phyloP scores from a whole-genome alignment of 495 filamentous ascomycete species.

The Aspergillus homomorphus region DNA sequence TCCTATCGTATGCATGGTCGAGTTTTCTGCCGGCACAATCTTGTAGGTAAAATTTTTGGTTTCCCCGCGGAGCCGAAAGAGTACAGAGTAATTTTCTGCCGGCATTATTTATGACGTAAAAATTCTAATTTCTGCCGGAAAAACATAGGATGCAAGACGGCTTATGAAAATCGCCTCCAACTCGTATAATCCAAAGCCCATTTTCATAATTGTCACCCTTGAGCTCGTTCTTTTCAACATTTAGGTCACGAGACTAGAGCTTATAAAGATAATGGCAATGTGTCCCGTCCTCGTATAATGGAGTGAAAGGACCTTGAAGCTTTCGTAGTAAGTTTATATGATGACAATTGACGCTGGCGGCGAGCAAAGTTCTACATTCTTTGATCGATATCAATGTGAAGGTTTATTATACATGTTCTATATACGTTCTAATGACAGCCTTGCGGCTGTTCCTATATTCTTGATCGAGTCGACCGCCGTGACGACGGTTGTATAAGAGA shows the following conservation, averaged over 20 bases:
- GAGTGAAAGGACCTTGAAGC: background rate
- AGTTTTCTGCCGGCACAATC: background rate
- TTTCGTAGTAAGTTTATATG: background rate
- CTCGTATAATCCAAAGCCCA: background rate
- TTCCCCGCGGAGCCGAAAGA: background rate
- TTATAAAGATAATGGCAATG: background rate
- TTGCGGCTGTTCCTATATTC: background rate
- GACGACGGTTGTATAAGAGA: background rate
- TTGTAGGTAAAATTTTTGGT: background rate
- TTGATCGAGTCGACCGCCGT: constrained; percentile 1
- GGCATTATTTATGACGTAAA: background rate
- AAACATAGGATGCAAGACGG: background rate
- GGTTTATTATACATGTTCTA: background rate
- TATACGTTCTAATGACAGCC: background rate
- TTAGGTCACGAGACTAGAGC: background rate
- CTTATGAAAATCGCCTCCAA: background rate
- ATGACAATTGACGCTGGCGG: no score
- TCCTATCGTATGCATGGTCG: background rate
- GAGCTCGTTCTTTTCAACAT: background rate
- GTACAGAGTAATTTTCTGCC: background rate
- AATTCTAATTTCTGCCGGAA: background rate
- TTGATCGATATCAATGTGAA: background rate
- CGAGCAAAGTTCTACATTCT: background rate
- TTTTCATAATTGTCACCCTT: background rate
- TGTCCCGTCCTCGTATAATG: background rate